A percentile compares a stretch with the other conserved stretches of the same genome.
Evolutionary conservation across 306 rosid genomes (phyloP).

Genomic region (Argentina anserina): DNA sequence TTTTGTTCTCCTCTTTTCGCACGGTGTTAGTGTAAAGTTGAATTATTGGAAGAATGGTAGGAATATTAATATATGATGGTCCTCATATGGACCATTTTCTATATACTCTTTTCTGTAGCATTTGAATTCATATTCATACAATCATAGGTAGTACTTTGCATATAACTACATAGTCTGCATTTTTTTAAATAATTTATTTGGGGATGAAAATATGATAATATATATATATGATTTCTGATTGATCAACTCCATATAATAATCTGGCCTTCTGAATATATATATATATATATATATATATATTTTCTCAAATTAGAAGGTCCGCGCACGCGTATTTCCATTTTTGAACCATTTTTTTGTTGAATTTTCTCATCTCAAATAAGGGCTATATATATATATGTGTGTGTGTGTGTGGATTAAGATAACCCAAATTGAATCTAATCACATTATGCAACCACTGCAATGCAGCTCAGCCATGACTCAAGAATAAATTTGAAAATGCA

Average conservation of each 20-base stretch:
- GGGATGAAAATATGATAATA: too few relatives aligned
- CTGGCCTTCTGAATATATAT: neutral
- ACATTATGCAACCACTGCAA: neutral
- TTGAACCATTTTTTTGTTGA: too few relatives aligned
- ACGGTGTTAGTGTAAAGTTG: neutral
- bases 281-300: too few relatives aligned
- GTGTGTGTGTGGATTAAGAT: neutral
- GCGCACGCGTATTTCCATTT: too few relatives aligned
- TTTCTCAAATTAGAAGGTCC: too few relatives aligned
- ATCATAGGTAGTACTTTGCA: neutral
- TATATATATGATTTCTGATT: neutral
- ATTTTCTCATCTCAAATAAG: too few relatives aligned
- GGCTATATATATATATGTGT: too few relatives aligned
- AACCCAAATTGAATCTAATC: neutral
- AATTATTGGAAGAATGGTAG: neutral
- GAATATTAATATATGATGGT: conserved; percentile 11
- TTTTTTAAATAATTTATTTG: neutral
- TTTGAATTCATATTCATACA: neutral
- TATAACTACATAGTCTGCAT: neutral
- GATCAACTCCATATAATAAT: neutral
- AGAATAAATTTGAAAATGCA: neutral
- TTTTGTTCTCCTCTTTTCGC: neutral
- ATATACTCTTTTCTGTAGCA: neutral
- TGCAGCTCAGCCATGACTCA: neutral
- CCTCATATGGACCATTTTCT: conserved; percentile 2